Evolutionary conservation across 306 rosid species (phyloP).

Genomic region (Sindora glabra): DNA sequence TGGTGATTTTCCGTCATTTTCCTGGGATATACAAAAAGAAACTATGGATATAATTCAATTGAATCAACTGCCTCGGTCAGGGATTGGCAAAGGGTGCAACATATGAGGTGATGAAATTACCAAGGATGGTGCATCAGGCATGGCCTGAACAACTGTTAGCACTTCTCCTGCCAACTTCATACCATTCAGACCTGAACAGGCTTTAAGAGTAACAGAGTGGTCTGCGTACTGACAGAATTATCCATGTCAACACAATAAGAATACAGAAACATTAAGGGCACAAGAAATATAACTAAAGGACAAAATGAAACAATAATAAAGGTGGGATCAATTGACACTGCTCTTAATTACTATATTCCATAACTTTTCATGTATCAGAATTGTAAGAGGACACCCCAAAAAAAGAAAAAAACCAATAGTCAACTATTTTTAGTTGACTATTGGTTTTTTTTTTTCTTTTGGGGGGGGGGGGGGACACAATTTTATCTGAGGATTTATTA

Average conservation of each 20-base stretch:
- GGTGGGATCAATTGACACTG: too few species aligned
- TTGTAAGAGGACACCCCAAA: too few species aligned
- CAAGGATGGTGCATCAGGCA: constrained; percentile 34
- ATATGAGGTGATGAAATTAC: constrained; percentile 27
- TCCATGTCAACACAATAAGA: neutral
- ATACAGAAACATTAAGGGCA: neutral
- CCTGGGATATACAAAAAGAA: constrained; percentile 34
- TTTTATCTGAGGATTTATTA: too few species aligned
- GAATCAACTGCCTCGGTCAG: constrained; percentile 6
- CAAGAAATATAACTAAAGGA: neutral
- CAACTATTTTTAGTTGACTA: too few species aligned
- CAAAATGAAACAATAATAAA: too few species aligned
- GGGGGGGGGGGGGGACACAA: too few species aligned
- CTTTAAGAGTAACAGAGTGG: constrained; percentile 67
- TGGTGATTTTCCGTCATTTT: constrained; percentile 30
- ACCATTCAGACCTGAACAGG: constrained; percentile 88
- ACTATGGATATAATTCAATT: neutral
- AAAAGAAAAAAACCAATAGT: too few species aligned
- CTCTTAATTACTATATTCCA: too few species aligned
- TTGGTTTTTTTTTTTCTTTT: too few species aligned
- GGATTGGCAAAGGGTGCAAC: neutral
- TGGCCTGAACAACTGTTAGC: constrained; percentile 67
- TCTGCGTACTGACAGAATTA: constrained; percentile 59
- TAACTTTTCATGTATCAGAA: too few species aligned
- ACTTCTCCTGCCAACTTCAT: constrained; percentile 73